phyloP scores from a whole-genome alignment of 371 early-diverging fungal genomes.

The Mortierella sp. region DNA sequence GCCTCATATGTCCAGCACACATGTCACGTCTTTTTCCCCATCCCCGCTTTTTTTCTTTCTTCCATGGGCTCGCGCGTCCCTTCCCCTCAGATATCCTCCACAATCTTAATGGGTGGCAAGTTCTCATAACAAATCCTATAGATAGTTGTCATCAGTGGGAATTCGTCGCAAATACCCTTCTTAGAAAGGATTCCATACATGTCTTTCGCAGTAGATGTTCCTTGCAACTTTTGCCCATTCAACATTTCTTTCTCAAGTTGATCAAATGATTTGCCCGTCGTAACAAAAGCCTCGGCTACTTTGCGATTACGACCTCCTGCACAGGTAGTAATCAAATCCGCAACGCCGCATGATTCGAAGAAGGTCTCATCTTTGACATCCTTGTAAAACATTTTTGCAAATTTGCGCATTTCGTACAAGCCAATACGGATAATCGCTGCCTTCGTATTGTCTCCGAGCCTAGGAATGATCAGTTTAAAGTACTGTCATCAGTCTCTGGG shows the following conservation, averaged over 20 bases:
- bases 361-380: conserved; percentile 91
- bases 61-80: background rate
- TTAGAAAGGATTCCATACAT: conserved; percentile 83
- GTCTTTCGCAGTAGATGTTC: conserved; percentile 93
- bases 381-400: conserved; percentile 84
- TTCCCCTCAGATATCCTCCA: conserved; percentile 63
- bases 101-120: conserved; percentile 66
- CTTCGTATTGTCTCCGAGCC: conserved; percentile 93
- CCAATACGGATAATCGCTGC: conserved; percentile 98
- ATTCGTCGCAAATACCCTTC: conserved; percentile 73
- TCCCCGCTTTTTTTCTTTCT: background rate
- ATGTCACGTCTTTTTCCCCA: background rate
- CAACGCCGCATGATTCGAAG: conserved; percentile 97
- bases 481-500: background rate
- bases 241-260: conserved; percentile 91
- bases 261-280: conserved; percentile 90
- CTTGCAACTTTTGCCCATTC: conserved; percentile 99
- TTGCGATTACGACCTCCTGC: conserved; percentile 97
- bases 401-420: conserved; percentile 95
- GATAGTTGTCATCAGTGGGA: conserved; percentile 91
- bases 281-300: conserved; percentile 94
- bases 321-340: conserved; percentile 95
- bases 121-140: conserved; percentile 90
- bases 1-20: no score
- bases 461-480: background rate